Conservation (phyloP, 1,284 basidiomycete genomes). For the Flammula alnicola region DNA sequence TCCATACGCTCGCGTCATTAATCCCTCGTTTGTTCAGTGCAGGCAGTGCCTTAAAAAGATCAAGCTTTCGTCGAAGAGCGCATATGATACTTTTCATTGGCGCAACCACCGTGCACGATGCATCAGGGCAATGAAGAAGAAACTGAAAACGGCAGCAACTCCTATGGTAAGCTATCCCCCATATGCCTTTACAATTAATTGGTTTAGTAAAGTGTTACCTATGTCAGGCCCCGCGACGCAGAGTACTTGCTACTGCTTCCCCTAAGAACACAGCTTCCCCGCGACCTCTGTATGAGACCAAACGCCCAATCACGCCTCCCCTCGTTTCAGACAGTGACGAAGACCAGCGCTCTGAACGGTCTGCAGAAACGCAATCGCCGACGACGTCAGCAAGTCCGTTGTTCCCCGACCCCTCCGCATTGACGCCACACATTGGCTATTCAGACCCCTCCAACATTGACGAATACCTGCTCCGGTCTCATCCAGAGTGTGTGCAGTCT, state of each 20-base stretch:
- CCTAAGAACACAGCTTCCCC: slow-evolving; percentile 8
- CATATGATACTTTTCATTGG: slow-evolving; percentile 73
- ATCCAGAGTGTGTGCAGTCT: slow-evolving; percentile 30
- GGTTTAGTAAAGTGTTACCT: background rate
- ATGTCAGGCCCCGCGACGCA: background rate
- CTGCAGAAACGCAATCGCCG: slow-evolving; percentile 20
- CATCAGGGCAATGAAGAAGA: slow-evolving; percentile 36
- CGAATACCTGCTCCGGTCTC: slow-evolving; percentile 37
- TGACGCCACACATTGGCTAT: slow-evolving; percentile 1
- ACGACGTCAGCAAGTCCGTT: background rate
- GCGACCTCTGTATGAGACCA: slow-evolving; percentile 1
- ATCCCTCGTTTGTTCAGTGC: slow-evolving; percentile 59
- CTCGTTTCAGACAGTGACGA: slow-evolving; percentile 27
- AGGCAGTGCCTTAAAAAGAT: slow-evolving; percentile 57
- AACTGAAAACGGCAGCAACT: slow-evolving; percentile 17
- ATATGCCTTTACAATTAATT: slow-evolving; percentile 4
- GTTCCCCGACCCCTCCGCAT: background rate
- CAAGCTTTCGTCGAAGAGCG: slow-evolving; percentile 70
- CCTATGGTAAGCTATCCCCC: slow-evolving; percentile 9
- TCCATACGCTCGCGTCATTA: slow-evolving; percentile 39
- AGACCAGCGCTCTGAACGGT: slow-evolving; percentile 21
- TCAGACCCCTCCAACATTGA: slow-evolving; percentile 28
- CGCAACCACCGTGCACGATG: slow-evolving; percentile 63
- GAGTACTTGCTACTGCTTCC: slow-evolving; percentile 4
- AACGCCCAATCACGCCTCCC: slow-evolving; percentile 22